These are phyloP conservation scores for Coemansia sp. DNA, from an alignment of 192 early-diverging fungal species.

Conservation along the genomic window DNA sequence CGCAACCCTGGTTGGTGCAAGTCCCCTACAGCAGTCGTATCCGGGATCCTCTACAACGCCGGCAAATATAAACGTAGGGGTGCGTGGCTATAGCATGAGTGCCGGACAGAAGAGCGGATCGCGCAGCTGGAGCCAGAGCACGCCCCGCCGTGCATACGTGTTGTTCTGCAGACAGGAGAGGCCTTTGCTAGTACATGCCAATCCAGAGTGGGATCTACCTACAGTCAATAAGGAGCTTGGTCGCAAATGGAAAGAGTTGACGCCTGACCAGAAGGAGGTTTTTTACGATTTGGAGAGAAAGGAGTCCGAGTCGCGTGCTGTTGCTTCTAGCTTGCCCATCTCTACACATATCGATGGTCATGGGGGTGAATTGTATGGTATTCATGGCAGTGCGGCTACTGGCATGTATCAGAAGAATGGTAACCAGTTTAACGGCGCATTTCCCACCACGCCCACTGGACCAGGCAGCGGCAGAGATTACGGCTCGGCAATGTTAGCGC, in stretches of 20 bases:
- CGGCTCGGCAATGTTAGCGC: slow-evolving; percentile 3
- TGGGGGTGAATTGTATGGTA: not conserved
- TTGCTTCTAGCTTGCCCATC: not conserved
- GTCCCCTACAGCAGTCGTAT: not conserved
- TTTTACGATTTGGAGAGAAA: slow-evolving; percentile 42
- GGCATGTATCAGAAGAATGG: slow-evolving; percentile 28
- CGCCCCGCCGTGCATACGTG: slow-evolving; percentile 52
- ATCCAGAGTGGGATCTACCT: slow-evolving; percentile 49
- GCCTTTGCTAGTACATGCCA: slow-evolving; percentile 36
- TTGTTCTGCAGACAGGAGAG: slow-evolving; percentile 50
- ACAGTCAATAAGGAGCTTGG: slow-evolving; percentile 56
- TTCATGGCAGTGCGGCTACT: not conserved
- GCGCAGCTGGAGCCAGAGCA: slow-evolving; percentile 28
- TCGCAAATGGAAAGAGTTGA: slow-evolving; percentile 52
- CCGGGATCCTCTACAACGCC: not conserved
- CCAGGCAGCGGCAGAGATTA: slow-evolving; percentile 5
- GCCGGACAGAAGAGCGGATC: slow-evolving; percentile 16
- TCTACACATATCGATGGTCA: not conserved
- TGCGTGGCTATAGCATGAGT: slow-evolving; percentile 11
- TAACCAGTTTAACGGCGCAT: slow-evolving; percentile 20
- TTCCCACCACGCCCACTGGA: slow-evolving; percentile 2
- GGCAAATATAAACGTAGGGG: not conserved
- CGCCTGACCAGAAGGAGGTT: slow-evolving; percentile 27
- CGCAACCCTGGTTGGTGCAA: not conserved
- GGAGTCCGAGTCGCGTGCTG: slow-evolving; percentile 39